phyloP scores from a whole-genome alignment of 331 rosid species.

The Prunus yedoensis region DNA sequence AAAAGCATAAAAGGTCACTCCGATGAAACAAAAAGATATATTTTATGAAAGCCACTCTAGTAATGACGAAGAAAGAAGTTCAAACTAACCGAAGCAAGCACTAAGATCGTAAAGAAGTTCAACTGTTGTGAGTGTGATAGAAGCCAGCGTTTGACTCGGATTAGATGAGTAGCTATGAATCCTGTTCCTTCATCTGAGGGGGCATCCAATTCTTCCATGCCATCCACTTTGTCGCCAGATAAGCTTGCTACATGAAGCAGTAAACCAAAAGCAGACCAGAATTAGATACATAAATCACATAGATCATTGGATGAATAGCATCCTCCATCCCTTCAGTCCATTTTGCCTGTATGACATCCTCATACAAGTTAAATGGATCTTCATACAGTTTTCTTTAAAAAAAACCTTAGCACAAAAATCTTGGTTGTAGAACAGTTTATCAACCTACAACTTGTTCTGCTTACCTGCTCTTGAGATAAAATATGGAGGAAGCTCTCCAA shows the following conservation, averaged over 20 bases:
- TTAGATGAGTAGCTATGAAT: constrained; percentile 46
- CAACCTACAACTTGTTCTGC: constrained; percentile 9
- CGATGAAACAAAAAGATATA: neutral
- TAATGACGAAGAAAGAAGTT: constrained; percentile 27
- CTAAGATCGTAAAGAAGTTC: constrained; percentile 75
- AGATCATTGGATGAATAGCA: neutral
- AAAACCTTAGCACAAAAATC: neutral
- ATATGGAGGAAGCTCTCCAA: constrained; percentile 99
- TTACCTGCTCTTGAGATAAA: constrained; percentile 98
- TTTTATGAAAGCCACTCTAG: constrained; percentile 9
- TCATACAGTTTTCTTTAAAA: neutral
- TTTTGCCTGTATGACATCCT: neutral
- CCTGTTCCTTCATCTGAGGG: constrained; percentile 60
- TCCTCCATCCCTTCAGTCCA: neutral
- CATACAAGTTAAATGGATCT: neutral
- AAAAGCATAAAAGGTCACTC: neutral
- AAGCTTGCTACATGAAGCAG: constrained; percentile 54
- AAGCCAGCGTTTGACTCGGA: constrained; percentile 66
- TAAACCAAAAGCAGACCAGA: constrained; percentile 22
- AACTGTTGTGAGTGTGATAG: constrained; percentile 75
- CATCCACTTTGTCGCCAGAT: constrained; percentile 67
- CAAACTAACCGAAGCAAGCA: constrained; percentile 95
- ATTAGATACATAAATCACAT: neutral
- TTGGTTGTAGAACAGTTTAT: constrained; percentile 8
- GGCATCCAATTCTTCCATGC: constrained; percentile 62